Conservation (phyloP, 2,329 filamentous ascomycete species). For the Apiospora marii region DNA sequence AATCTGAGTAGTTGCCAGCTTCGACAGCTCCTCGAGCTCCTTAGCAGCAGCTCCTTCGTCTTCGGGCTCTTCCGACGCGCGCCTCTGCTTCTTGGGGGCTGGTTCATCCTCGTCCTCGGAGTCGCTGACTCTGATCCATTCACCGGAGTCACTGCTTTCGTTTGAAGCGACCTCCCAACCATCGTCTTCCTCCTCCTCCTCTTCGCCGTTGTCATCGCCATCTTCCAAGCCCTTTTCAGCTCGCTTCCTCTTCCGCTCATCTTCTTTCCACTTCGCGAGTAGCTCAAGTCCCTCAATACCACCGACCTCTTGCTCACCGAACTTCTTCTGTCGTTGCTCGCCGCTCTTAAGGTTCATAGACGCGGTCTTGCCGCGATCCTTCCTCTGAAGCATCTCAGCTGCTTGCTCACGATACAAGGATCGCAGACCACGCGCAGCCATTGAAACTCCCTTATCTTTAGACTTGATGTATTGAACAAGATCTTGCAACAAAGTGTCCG, state of each 20-base stretch:
- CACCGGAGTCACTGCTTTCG: conserved; percentile 75
- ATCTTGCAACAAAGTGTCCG: conserved; percentile 93
- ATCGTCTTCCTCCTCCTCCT: conserved; percentile 62
- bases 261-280: conserved; percentile 91
- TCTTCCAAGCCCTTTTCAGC: conserved; percentile 74
- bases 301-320: conserved; percentile 81
- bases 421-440: conserved; percentile 93
- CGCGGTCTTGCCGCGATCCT: conserved; percentile 90
- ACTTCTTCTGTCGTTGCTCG: conserved; percentile 77
- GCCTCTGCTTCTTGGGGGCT: conserved; percentile 69
- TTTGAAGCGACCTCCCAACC: conserved; percentile 70
- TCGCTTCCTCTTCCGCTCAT: conserved; percentile 79
- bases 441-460: conserved; percentile 99
- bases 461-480: conserved; percentile 95
- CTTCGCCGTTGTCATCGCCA: conserved; percentile 65
- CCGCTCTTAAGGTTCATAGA: conserved; percentile 82
- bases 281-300: conserved; percentile 93
- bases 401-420: conserved; percentile 91
- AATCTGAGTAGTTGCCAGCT: conserved; percentile 90
- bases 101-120: conserved; percentile 81
- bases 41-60: conserved; percentile 39
- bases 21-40: conserved; percentile 64
- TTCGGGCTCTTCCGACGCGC: conserved; percentile 42
- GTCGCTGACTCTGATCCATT: conserved; percentile 93
- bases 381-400: conserved; percentile 86